These are phyloP conservation scores for Stropharia rugosoannulata DNA, from an alignment of 768 basidiomycete species.

Conservation along the genomic window DNA sequence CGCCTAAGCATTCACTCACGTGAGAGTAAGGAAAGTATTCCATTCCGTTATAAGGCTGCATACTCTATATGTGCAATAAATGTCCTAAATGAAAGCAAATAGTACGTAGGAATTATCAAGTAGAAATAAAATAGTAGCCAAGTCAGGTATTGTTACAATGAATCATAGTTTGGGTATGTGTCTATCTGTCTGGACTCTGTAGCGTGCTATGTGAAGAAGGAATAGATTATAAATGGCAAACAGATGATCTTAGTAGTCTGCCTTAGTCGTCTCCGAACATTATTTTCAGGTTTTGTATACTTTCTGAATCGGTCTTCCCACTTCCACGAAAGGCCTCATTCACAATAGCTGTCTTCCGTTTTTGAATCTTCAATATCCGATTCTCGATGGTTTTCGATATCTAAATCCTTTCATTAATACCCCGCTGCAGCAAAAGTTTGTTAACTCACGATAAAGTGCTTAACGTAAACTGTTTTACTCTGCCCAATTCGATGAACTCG, in stretches of 20 bases:
- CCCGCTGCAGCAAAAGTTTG: not conserved
- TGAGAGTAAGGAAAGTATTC: no score
- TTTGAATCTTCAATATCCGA: constrained; percentile 79
- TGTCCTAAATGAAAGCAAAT: no score
- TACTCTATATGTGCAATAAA: no score
- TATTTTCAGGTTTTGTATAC: constrained; percentile 78
- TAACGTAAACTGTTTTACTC: constrained; percentile 78
- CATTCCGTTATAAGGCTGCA: no score
- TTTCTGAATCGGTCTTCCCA: constrained; percentile 60
- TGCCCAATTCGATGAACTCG: constrained; percentile 86
- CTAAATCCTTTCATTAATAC: constrained; percentile 29
- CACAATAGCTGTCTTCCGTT: constrained; percentile 83
- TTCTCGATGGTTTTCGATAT: constrained; percentile 76
- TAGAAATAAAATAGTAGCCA: no score
- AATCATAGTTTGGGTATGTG: no score
- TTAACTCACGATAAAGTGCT: constrained; percentile 72
- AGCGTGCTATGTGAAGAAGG: not conserved
- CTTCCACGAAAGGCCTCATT: constrained; percentile 78
- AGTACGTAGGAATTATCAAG: no score
- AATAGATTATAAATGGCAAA: not conserved
- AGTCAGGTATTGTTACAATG: no score
- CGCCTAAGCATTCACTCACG: no score
- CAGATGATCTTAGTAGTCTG: no score
- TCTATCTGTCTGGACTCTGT: no score
- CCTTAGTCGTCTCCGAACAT: constrained; percentile 59